Evolutionary conservation across 495 filamentous ascomycete species (phyloP).

Genomic region (Aspergillus campestris): DNA sequence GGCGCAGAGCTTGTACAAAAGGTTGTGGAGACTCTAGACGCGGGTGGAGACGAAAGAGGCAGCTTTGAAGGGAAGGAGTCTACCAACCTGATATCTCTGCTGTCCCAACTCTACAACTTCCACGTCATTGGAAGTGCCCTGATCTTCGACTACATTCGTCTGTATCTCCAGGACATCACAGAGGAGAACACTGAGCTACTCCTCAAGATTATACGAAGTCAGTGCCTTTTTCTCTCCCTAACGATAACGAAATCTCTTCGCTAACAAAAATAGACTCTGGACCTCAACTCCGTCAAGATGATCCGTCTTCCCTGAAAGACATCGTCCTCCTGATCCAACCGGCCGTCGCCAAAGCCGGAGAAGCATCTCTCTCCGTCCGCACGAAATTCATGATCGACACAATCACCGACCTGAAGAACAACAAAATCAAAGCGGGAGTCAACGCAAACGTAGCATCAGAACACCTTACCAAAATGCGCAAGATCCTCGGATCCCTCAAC

Average conservation of each 20-base stretch:
- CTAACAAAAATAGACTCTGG: conserved; percentile 46
- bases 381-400: conserved; percentile 98
- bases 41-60: conserved; percentile 26
- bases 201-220: conserved; percentile 71
- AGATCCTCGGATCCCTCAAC: conserved; percentile 66
- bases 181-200: conserved; percentile 91
- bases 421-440: conserved; percentile 67
- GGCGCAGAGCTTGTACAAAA: conserved; percentile 76
- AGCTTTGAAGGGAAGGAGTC: conserved; percentile 54
- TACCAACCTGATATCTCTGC: conserved; percentile 71
- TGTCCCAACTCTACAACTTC: conserved; percentile 88
- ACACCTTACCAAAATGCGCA: conserved; percentile 78
- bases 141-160: conserved; percentile 80
- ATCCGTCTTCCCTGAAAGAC: conserved; percentile 83
- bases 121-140: conserved; percentile 74
- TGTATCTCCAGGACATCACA: conserved; percentile 65
- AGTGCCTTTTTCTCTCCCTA: conserved; percentile 3
- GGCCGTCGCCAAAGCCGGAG: conserved; percentile 54
- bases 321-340: conserved; percentile 75
- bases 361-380: conserved; percentile 68
- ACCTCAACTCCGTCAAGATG: conserved; percentile 77
- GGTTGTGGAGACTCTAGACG: conserved; percentile 60
- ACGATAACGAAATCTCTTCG: not conserved
- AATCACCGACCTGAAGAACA: conserved; percentile 90
- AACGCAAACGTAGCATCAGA: conserved; percentile 59